These are phyloP conservation scores for Scheffersomyces segobiensis DNA, from an alignment of 1,139 yeast species.

Conservation along the genomic window DNA sequence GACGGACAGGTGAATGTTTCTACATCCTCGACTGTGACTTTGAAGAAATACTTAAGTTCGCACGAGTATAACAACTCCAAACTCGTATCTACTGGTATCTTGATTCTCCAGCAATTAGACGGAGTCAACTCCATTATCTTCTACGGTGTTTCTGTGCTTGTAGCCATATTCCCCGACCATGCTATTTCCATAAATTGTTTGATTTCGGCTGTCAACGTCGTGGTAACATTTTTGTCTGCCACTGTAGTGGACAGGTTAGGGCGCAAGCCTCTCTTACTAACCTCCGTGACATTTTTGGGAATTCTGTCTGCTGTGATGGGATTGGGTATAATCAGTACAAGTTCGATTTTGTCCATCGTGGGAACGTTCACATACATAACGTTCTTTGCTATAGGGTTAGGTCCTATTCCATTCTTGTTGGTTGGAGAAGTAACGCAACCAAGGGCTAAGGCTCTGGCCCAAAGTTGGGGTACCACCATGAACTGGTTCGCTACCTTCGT, in stretches of 20 bases:
- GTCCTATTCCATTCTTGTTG: constrained; percentile 90
- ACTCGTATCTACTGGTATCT: constrained; percentile 67
- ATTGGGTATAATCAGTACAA: constrained; percentile 55
- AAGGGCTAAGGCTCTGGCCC: constrained; percentile 82
- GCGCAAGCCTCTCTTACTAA: constrained; percentile 66
- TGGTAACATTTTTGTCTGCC: constrained; percentile 73
- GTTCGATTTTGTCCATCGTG: constrained; percentile 55
- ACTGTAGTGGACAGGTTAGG: constrained; percentile 72
- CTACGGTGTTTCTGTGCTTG: constrained; percentile 84
- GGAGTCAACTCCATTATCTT: constrained; percentile 92
- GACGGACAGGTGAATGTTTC: constrained; percentile 6
- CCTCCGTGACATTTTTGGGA: constrained; percentile 73
- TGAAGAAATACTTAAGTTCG: constrained; percentile 48
- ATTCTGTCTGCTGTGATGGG: constrained; percentile 64
- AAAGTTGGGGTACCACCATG: constrained; percentile 86
- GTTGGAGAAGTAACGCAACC: constrained; percentile 87
- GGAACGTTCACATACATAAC: constrained; percentile 76
- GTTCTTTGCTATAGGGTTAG: constrained; percentile 86
- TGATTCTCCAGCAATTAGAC: constrained; percentile 87
- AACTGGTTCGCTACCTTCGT: constrained; percentile 90
- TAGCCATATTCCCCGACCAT: constrained; percentile 64
- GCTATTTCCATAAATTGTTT: constrained; percentile 72
- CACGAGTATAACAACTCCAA: constrained; percentile 58
- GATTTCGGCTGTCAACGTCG: constrained; percentile 70
- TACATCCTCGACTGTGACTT: constrained; percentile 18